Evolutionary conservation across 2,329 filamentous ascomycete genomes (phyloP).

Genomic region (Cryphonectria nitschkei): DNA sequence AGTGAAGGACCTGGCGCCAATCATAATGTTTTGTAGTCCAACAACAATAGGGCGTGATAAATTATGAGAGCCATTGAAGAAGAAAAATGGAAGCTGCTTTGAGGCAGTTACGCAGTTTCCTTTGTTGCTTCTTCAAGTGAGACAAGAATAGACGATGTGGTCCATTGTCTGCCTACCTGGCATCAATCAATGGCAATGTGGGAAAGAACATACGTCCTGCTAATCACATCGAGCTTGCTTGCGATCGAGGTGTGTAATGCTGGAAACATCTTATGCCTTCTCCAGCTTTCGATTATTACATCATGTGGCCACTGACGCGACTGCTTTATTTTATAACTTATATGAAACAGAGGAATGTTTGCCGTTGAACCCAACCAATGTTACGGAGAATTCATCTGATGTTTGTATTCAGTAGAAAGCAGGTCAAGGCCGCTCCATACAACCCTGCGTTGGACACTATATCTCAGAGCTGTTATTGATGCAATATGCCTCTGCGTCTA

Average conservation of each 20-base stretch:
- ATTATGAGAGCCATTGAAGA: neutral
- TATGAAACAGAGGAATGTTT: neutral
- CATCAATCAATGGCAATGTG: neutral
- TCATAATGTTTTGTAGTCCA: conserved; percentile 10
- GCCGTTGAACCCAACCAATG: neutral
- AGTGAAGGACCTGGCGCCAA: neutral
- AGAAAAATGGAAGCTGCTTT: neutral
- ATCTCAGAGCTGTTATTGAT: neutral
- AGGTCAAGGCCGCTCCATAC: neutral
- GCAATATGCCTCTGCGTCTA: neutral
- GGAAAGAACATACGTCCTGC: neutral
- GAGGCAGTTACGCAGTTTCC: neutral
- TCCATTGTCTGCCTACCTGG: neutral
- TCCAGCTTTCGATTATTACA: neutral
- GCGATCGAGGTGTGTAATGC: neutral
- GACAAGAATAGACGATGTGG: neutral
- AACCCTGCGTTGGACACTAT: neutral
- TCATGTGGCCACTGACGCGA: neutral
- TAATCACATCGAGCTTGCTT: neutral
- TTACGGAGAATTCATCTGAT: neutral
- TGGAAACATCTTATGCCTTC: neutral
- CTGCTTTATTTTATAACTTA: neutral
- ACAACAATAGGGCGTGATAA: conserved; percentile 7
- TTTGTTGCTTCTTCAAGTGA: neutral
- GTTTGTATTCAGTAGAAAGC: neutral